Evolutionary conservation across 2,329 filamentous ascomycete species (phyloP).

Genomic region (Cytospora mali): DNA sequence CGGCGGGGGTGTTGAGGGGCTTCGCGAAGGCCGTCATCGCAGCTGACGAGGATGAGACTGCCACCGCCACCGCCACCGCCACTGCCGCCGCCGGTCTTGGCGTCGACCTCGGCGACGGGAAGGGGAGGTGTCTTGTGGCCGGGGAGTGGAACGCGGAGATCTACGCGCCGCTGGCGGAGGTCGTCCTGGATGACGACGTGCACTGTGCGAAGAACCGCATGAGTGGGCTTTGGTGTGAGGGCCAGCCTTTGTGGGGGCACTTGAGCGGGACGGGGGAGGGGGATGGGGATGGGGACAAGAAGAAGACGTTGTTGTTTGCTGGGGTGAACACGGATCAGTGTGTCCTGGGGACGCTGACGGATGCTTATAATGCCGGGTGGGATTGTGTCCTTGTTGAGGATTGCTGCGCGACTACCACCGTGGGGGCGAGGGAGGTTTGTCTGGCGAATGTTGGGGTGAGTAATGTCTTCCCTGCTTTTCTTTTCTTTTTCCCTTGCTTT

Average conservation of each 20-base stretch:
- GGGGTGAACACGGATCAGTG: constrained; percentile 67
- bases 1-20: constrained; percentile 49
- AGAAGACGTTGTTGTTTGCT: constrained; percentile 56
- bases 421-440: constrained; percentile 40
- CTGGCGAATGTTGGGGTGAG: constrained; percentile 42
- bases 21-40: constrained; percentile 48
- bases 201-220: constrained; percentile 60
- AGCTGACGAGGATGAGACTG: not conserved
- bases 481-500: too few relatives aligned
- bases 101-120: constrained; percentile 47
- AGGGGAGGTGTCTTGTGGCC: constrained; percentile 51
- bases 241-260: constrained; percentile 46
- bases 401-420: constrained; percentile 54
- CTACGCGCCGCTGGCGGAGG: constrained; percentile 47
- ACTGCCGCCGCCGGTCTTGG: constrained; percentile 44
- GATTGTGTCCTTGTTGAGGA: constrained; percentile 59
- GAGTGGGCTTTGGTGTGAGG: constrained; percentile 56
- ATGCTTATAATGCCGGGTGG: constrained; percentile 58
- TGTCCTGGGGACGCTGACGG: constrained; percentile 57
- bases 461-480: constrained; percentile 19
- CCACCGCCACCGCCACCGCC: constrained; percentile 6
- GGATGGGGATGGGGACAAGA: constrained; percentile 28
- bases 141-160: constrained; percentile 60
- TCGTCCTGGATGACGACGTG: constrained; percentile 46
- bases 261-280: constrained; percentile 40